phyloP scores from a whole-genome alignment of 176 grass and related monocot genomes.

The Cenchrus purpureus region DNA sequence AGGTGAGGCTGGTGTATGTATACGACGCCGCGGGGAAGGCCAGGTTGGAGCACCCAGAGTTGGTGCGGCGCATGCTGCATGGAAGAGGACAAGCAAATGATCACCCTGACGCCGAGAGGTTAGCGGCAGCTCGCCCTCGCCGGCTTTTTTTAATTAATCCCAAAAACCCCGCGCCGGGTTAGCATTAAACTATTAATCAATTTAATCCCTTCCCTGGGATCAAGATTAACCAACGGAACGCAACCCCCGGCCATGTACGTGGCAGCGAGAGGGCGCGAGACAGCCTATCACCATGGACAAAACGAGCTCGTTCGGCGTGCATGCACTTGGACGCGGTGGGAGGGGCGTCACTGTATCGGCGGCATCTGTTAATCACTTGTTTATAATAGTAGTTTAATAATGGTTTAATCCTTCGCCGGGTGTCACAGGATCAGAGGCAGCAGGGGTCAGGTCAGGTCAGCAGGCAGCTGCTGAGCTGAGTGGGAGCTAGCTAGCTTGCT shows the following conservation, averaged over 20 bases:
- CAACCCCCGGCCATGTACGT: neutral
- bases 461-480: neutral
- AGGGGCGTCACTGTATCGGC: conserved; percentile 39
- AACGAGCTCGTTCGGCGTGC: neutral
- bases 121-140: conserved; percentile 35
- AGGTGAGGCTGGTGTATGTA: conserved; percentile 8
- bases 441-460: neutral
- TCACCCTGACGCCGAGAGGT: conserved; percentile 31
- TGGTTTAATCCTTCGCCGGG: neutral
- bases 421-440: conserved; percentile 1
- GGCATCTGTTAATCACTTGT: neutral
- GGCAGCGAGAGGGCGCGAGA: conserved; percentile 26
- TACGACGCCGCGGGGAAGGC: neutral
- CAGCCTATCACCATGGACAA: conserved; percentile 13
- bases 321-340: conserved; percentile 28
- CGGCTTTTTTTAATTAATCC: neutral
- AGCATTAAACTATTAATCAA: neutral
- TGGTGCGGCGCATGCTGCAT: conserved; percentile 57
- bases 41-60: conserved; percentile 20
- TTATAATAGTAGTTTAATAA: neutral
- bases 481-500: neutral
- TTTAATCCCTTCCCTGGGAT: neutral
- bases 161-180: neutral
- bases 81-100: conserved; percentile 59
- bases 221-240: neutral